Percentiles rank a stretch among this genome's conserved stretches.
Evolutionary conservation across 768 basidiomycete genomes (phyloP).

Genomic region (Scleroderma citrinum): DNA sequence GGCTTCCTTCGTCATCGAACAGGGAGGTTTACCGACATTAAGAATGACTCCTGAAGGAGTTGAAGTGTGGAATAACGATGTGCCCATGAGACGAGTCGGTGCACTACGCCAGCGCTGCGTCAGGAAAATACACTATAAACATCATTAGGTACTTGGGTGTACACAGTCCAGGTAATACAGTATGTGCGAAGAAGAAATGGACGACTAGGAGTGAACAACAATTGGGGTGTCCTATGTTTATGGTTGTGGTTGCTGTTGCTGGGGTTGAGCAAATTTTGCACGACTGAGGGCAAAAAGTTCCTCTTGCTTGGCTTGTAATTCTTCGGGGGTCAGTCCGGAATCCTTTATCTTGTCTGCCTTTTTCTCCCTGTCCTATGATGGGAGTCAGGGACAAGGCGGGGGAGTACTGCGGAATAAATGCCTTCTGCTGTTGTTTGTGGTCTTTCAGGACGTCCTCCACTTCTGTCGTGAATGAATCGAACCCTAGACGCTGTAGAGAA

Average conservation of each 20-base stretch:
- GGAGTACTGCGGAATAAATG: constrained; percentile 26
- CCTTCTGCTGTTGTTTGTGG: constrained; percentile 95
- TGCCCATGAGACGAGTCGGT: constrained; percentile 51
- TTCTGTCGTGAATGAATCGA: constrained; percentile 84
- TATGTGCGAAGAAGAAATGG: constrained; percentile 6
- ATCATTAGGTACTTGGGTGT: constrained; percentile 27
- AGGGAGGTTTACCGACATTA: constrained; percentile 64
- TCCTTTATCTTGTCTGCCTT: constrained; percentile 86
- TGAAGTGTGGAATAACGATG: constrained; percentile 68
- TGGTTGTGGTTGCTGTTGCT: constrained; percentile 34
- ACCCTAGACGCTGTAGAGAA: constrained; percentile 71
- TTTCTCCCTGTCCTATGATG: constrained; percentile 74
- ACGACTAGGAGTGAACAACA: neutral
- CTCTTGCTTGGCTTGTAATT: constrained; percentile 83
- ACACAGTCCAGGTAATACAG: constrained; percentile 13
- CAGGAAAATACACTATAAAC: constrained; percentile 26
- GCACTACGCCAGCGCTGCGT: constrained; percentile 40
- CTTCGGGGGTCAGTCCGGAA: constrained; percentile 87
- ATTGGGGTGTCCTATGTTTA: neutral
- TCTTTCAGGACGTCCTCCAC: constrained; percentile 92
- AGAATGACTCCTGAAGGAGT: constrained; percentile 21
- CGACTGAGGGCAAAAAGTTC: constrained; percentile 89
- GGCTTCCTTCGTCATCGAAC: constrained; percentile 80
- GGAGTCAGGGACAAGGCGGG: constrained; percentile 3
- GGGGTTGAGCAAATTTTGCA: constrained; percentile 65